Percentiles rank a stretch among this genome's conserved stretches.
Evolutionary conservation across 306 rosid species (phyloP).

Genomic region (Cicer yamashitae): DNA sequence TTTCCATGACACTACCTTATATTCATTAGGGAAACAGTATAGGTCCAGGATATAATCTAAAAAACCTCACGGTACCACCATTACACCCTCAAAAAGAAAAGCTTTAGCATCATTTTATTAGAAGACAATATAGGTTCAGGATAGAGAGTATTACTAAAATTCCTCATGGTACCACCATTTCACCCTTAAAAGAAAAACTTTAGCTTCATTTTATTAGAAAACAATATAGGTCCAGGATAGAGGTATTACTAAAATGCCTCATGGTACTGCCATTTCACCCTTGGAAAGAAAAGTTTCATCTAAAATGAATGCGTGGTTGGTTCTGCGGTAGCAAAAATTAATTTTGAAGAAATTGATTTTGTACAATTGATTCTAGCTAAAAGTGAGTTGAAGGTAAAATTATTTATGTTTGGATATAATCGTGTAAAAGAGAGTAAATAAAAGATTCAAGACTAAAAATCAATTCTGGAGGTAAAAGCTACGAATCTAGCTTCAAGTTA

Average conservation of each 20-base stretch:
- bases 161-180: background rate
- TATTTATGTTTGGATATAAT: no score
- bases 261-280: background rate
- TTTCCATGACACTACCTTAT: slow-evolving; percentile 4
- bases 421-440: no score
- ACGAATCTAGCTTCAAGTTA: no score
- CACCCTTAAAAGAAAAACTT: slow-evolving; percentile 2
- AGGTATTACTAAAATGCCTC: background rate
- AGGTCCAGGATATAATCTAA: slow-evolving; percentile 21
- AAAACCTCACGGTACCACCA: background rate
- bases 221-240: slow-evolving; percentile 1
- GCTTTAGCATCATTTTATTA: background rate
- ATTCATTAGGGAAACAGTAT: slow-evolving; percentile 13
- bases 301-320: background rate
- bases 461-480: no score
- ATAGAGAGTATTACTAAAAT: background rate
- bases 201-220: background rate
- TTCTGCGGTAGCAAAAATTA: no score
- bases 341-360: no score
- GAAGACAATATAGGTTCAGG: slow-evolving; percentile 27
- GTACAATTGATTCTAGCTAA: no score
- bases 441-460: no score
- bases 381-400: no score
- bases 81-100: slow-evolving; percentile 9
- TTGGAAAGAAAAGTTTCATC: background rate